Conservation (phyloP, 78 protist species). For the Acrasis kona region DNA sequence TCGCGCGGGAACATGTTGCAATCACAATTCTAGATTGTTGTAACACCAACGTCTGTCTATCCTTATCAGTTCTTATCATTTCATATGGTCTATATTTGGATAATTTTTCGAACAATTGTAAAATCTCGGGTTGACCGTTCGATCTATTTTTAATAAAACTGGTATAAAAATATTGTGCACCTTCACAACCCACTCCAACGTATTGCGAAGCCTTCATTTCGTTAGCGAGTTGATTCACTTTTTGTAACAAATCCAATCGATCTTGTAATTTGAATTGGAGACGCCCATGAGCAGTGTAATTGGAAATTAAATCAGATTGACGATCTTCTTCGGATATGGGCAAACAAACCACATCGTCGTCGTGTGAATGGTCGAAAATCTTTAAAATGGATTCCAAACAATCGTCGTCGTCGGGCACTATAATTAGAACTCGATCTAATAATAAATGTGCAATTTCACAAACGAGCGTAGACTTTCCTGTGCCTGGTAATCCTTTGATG, state of each 20-base stretch:
- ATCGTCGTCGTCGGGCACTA: no score
- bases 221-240: slow-evolving; percentile 54
- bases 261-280: slow-evolving; percentile 73
- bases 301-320: no score
- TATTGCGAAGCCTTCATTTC: no score
- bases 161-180: neutral
- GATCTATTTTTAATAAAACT: neutral
- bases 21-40: slow-evolving; percentile 83
- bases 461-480: no score
- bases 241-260: slow-evolving; percentile 52
- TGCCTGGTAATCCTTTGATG: slow-evolving; percentile 98
- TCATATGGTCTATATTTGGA: slow-evolving; percentile 76
- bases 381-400: no score
- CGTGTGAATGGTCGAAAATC: no score
- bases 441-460: no score
- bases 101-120: slow-evolving; percentile 56
- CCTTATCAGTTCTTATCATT: slow-evolving; percentile 62
- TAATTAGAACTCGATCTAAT: no score
- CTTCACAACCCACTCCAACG: no score
- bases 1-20: slow-evolving; percentile 97
- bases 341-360: no score
- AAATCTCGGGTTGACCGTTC: neutral
- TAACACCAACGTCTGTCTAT: slow-evolving; percentile 72
- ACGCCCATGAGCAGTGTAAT: slow-evolving; percentile 79
- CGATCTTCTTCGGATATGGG: no score